Evolutionary conservation across 495 filamentous ascomycete genomes (phyloP).

Genomic region (Beverwykella pulmonaria): DNA sequence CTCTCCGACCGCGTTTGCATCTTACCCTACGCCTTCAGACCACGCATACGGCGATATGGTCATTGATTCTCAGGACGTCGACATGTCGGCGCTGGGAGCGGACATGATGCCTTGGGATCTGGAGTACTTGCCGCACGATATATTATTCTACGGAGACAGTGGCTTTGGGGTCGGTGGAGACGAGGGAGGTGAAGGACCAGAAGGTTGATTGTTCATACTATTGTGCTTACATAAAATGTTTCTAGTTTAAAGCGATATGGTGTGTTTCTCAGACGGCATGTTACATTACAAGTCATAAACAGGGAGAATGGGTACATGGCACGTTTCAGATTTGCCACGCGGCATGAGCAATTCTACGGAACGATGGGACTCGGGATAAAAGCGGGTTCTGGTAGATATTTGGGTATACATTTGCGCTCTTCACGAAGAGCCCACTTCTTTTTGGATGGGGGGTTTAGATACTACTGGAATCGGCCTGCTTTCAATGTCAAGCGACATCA

Average conservation of each 20-base stretch:
- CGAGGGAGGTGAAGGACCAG: neutral
- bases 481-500: neutral
- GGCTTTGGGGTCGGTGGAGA: neutral
- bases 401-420: neutral
- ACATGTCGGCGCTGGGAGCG: slow-evolving; percentile 58
- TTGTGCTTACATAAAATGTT: no score
- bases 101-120: slow-evolving; percentile 67
- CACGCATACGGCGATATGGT: slow-evolving; percentile 58
- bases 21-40: slow-evolving; percentile 42
- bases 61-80: slow-evolving; percentile 72
- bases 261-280: neutral
- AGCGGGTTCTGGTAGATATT: neutral
- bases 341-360: neutral
- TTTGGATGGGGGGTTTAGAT: neutral
- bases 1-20: slow-evolving; percentile 45
- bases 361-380: neutral
- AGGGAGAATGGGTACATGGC: neutral
- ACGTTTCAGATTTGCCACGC: neutral
- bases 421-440: neutral
- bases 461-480: neutral
- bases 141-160: slow-evolving; percentile 52
- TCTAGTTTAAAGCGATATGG: no score
- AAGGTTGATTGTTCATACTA: neutral
- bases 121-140: slow-evolving; percentile 67
- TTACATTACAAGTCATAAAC: neutral